phyloP scores from a whole-genome alignment of 257 asterid genomes.

The Voacanga thouarsii region DNA sequence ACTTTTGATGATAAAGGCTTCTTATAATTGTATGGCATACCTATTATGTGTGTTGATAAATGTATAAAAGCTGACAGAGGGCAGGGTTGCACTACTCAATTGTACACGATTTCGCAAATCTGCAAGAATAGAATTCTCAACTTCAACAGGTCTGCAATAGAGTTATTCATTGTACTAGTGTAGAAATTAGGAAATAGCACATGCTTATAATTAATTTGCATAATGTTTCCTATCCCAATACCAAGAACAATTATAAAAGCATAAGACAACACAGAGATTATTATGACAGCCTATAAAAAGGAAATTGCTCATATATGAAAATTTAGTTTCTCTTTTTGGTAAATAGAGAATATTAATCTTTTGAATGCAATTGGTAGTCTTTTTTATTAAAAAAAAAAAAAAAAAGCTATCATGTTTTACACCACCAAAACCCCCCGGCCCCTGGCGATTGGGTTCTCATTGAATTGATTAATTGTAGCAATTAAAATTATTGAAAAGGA shows the following conservation, averaged over 20 bases:
- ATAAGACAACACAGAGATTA: neutral
- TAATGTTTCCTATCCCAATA: neutral
- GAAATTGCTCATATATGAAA: neutral
- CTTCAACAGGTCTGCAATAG: slow-evolving; percentile 66
- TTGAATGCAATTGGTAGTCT: neutral
- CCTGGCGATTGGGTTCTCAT: neutral
- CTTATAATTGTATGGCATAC: slow-evolving; percentile 35
- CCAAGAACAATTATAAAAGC: neutral
- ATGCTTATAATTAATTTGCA: neutral
- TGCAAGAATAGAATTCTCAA: slow-evolving; percentile 90
- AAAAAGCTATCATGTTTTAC: too few relatives aligned
- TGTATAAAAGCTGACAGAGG: slow-evolving; percentile 93
- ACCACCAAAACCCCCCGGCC: too few relatives aligned
- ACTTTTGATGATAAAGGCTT: neutral
- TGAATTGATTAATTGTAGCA: neutral
- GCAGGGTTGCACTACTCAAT: slow-evolving; percentile 70
- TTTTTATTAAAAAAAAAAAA: too few relatives aligned
- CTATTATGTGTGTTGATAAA: slow-evolving; percentile 89
- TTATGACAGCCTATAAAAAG: neutral
- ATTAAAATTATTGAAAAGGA: neutral
- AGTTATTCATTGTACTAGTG: slow-evolving; percentile 5
- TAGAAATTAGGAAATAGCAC: slow-evolving; percentile 3
- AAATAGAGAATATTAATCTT: neutral
- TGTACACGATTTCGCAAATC: slow-evolving; percentile 94
- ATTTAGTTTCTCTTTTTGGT: neutral